phyloP scores from a whole-genome alignment of 2,329 filamentous ascomycete genomes.

The Aspergillus glaucus region DNA sequence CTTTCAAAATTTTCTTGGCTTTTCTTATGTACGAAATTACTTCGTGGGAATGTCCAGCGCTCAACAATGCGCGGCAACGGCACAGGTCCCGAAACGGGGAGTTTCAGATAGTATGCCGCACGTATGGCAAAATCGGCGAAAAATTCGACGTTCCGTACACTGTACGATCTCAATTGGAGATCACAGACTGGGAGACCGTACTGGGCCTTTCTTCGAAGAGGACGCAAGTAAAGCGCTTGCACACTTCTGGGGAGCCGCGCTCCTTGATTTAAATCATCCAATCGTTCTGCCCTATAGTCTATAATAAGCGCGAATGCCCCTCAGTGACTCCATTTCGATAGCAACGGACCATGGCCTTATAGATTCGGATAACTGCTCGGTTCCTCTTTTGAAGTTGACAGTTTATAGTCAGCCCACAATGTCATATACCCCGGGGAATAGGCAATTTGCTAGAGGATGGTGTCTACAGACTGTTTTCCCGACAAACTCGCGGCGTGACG shows the following conservation, averaged over 20 bases:
- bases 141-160: slow-evolving; percentile 82
- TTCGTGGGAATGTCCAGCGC: slow-evolving; percentile 86
- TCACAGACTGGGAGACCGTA: slow-evolving; percentile 81
- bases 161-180: slow-evolving; percentile 89
- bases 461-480: not conserved
- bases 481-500: not conserved
- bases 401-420: slow-evolving; percentile 1
- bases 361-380: slow-evolving; percentile 9
- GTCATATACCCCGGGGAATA: not conserved
- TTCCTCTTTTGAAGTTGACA: slow-evolving; percentile 7
- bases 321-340: not conserved
- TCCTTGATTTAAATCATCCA: slow-evolving; percentile 26
- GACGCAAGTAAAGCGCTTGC: slow-evolving; percentile 78
- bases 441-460: not conserved
- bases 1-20: slow-evolving; percentile 96
- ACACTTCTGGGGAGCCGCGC: slow-evolving; percentile 68
- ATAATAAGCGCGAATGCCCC: slow-evolving; percentile 5
- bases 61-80: slow-evolving; percentile 81
- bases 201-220: slow-evolving; percentile 66
- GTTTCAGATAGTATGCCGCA: slow-evolving; percentile 85
- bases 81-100: slow-evolving; percentile 78
- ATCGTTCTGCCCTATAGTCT: slow-evolving; percentile 28
- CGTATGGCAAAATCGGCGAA: slow-evolving; percentile 91
- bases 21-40: slow-evolving; percentile 94
- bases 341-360: slow-evolving; percentile 27